Evolutionary conservation across 345 rosid genomes (phyloP).

Genomic region (Bruguiera gymnorhiza): DNA sequence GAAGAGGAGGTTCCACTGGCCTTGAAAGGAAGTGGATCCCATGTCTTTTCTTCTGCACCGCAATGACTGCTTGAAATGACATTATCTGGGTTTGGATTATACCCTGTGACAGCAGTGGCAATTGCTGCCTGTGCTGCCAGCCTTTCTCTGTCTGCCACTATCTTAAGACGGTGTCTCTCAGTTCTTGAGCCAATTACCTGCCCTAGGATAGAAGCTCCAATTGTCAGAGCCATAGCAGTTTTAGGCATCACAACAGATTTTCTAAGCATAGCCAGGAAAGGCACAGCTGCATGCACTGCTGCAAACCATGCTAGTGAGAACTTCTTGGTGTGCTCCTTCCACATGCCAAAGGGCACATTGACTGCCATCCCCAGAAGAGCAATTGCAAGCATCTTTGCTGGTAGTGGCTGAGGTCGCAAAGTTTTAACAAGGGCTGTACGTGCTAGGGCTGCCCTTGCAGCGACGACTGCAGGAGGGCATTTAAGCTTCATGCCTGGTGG

Average conservation of each 20-base stretch:
- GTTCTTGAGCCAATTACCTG: constrained; percentile 91
- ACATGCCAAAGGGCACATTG: constrained; percentile 75
- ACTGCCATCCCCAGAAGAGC: constrained; percentile 85
- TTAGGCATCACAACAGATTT: constrained; percentile 84
- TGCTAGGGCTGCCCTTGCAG: constrained; percentile 84
- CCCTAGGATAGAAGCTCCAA: constrained; percentile 80
- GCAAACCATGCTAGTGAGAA: constrained; percentile 80
- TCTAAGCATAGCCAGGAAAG: constrained; percentile 87
- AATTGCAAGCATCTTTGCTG: constrained; percentile 74
- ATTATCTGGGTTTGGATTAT: constrained; percentile 18
- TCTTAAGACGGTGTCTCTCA: constrained; percentile 63
- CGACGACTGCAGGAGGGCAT: constrained; percentile 79
- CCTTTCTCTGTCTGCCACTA: constrained; percentile 26
- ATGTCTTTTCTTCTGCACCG: constrained; percentile 26
- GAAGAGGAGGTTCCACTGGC: constrained; percentile 1
- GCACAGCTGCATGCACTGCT: constrained; percentile 92
- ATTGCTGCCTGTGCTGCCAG: constrained; percentile 28
- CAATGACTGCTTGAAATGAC: constrained; percentile 28
- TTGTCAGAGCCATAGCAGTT: constrained; percentile 82
- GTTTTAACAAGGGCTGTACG: constrained; percentile 64
- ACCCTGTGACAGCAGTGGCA: constrained; percentile 20
- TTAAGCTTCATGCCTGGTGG: constrained; percentile 60
- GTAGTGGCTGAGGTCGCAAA: constrained; percentile 82
- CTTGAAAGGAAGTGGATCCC: constrained; percentile 19
- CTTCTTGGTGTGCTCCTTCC: constrained; percentile 85